phyloP scores from a whole-genome alignment of 2,329 filamentous ascomycete genomes.

The Polytolypa hystricis region DNA sequence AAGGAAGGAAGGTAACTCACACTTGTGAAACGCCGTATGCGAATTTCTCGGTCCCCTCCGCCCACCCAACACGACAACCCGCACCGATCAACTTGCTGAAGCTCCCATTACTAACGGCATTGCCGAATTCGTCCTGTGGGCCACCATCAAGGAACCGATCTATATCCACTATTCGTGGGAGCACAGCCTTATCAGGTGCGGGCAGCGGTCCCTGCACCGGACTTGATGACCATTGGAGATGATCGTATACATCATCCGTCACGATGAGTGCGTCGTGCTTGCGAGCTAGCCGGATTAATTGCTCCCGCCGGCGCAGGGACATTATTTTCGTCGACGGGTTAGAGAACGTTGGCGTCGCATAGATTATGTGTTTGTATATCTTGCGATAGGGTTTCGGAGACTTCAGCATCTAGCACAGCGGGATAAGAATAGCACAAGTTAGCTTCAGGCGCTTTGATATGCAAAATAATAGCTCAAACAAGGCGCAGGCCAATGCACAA shows the following conservation, averaged over 20 bases:
- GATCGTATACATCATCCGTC: constrained; percentile 88
- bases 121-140: constrained; percentile 56
- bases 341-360: constrained; percentile 75
- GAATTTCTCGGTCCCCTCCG: constrained; percentile 57
- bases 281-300: constrained; percentile 65
- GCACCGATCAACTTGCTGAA: constrained; percentile 83
- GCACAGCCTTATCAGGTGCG: constrained; percentile 9
- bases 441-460: too few species aligned
- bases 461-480: too few species aligned
- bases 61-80: constrained; percentile 79
- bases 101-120: constrained; percentile 73
- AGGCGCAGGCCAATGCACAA: too few species aligned
- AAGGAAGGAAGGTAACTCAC: too few species aligned
- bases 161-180: constrained; percentile 69
- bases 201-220: constrained; percentile 4
- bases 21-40: constrained; percentile 48
- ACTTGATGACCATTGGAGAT: constrained; percentile 63
- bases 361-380: constrained; percentile 77
- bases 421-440: background rate
- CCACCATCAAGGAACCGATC: constrained; percentile 57
- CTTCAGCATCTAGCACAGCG: constrained; percentile 35
- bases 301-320: constrained; percentile 54
- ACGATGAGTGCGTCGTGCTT: constrained; percentile 72
- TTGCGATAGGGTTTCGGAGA: constrained; percentile 52
- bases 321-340: constrained; percentile 83